Evolutionary conservation across 2,329 filamentous ascomycete species (phyloP).

Genomic region (Diplodia scrobiculata): DNA sequence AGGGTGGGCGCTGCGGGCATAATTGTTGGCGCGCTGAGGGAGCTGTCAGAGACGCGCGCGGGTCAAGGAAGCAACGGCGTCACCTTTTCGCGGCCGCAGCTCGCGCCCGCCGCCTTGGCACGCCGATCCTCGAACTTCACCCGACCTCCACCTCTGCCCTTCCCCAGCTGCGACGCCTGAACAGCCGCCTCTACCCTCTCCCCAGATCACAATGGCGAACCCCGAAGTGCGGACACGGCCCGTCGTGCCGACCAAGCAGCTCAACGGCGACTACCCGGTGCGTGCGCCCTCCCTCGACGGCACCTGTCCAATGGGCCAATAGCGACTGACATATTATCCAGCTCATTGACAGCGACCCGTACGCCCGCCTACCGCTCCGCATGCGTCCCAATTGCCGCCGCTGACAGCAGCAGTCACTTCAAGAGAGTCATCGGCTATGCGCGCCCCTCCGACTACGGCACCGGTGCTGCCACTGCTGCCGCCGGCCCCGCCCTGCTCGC

Average conservation of each 20-base stretch:
- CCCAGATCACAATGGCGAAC: slow-evolving; percentile 20
- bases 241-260: slow-evolving; percentile 73
- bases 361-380: slow-evolving; percentile 49
- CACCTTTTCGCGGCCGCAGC: slow-evolving; percentile 26
- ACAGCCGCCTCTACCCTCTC: neutral
- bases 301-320: slow-evolving; percentile 37
- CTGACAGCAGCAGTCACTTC: slow-evolving; percentile 67
- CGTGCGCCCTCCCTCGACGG: slow-evolving; percentile 45
- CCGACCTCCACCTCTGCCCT: slow-evolving; percentile 18
- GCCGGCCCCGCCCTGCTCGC: slow-evolving; percentile 73
- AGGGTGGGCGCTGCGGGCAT: slow-evolving; percentile 19
- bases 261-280: slow-evolving; percentile 85
- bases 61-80: neutral
- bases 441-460: slow-evolving; percentile 77
- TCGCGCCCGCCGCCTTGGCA: slow-evolving; percentile 22
- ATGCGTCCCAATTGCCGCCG: slow-evolving; percentile 24
- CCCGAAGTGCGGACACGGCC: slow-evolving; percentile 38
- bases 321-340: slow-evolving; percentile 50
- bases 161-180: slow-evolving; percentile 6
- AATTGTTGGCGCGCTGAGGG: slow-evolving; percentile 25
- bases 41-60: slow-evolving; percentile 26
- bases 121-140: slow-evolving; percentile 18
- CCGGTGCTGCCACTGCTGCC: slow-evolving; percentile 68
- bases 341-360: slow-evolving; percentile 99
- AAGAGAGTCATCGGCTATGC: slow-evolving; percentile 87